phyloP scores from a whole-genome alignment of 2,329 filamentous ascomycete species.

The Scedosporium boydii region DNA sequence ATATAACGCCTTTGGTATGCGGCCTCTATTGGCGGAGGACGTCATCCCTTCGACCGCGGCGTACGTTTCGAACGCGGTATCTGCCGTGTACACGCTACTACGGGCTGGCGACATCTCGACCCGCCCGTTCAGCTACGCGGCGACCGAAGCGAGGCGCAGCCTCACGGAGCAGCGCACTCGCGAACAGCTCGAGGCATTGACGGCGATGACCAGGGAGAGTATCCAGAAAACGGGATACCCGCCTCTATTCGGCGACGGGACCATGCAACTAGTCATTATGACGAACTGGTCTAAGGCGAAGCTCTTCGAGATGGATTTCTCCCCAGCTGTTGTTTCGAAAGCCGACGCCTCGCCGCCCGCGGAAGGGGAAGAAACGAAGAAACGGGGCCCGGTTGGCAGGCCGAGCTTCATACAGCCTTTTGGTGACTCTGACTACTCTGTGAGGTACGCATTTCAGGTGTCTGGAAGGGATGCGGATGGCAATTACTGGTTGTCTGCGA shows the following conservation, averaged over 20 bases:
- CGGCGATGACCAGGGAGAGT: slow-evolving; percentile 14
- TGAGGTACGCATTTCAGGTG: slow-evolving; percentile 11
- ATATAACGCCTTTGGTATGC: slow-evolving; percentile 18
- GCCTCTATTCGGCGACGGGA: slow-evolving; percentile 21
- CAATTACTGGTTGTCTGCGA: slow-evolving; percentile 18
- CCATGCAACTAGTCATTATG: slow-evolving; percentile 21
- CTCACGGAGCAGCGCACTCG: slow-evolving; percentile 24
- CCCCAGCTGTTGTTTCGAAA: slow-evolving; percentile 15
- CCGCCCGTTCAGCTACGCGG: slow-evolving; percentile 18
- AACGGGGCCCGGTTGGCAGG: not conserved
- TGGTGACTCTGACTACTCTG: slow-evolving; percentile 4
- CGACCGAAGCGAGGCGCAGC: slow-evolving; percentile 19
- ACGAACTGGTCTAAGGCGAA: slow-evolving; percentile 29
- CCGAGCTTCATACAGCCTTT: slow-evolving; percentile 12
- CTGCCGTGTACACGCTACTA: slow-evolving; percentile 13
- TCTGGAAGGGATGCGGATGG: slow-evolving; percentile 18
- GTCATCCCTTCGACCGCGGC: slow-evolving; percentile 7
- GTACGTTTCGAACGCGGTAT: slow-evolving; percentile 18
- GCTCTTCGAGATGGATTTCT: slow-evolving; percentile 27
- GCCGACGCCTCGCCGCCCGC: not conserved
- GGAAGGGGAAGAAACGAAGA: not conserved
- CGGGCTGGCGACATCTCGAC: slow-evolving; percentile 13
- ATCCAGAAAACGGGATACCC: slow-evolving; percentile 11
- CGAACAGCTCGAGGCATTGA: slow-evolving; percentile 20
- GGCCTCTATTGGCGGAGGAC: slow-evolving; percentile 11